phyloP scores from a whole-genome alignment of 441 rosid species.

The Mallotus repandus region DNA sequence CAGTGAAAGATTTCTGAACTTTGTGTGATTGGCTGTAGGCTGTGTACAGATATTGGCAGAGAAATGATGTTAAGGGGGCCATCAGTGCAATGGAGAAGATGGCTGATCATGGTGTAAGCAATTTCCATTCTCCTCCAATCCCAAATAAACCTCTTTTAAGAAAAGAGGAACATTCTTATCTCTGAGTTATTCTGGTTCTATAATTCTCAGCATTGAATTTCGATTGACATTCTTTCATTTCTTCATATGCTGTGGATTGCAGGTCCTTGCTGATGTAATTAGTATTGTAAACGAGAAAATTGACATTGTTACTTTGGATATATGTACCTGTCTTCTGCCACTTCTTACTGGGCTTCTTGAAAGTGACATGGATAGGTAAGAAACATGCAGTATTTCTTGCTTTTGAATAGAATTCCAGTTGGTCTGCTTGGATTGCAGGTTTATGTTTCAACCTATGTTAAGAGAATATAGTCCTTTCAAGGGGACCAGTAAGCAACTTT shows the following conservation, averaged over 20 bases:
- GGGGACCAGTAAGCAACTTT: not conserved
- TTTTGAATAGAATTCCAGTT: not conserved
- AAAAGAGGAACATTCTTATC: not conserved
- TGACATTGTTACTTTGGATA: constrained; percentile 70
- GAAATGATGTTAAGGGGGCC: constrained; percentile 74
- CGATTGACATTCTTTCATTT: constrained; percentile 8
- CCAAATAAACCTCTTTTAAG: not conserved
- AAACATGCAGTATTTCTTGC: constrained; percentile 3
- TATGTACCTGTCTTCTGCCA: constrained; percentile 86
- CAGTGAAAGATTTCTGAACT: constrained; percentile 25
- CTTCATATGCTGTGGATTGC: constrained; percentile 30
- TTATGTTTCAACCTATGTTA: not conserved
- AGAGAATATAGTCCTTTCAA: not conserved
- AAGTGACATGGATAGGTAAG: constrained; percentile 82
- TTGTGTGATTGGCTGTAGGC: constrained; percentile 47
- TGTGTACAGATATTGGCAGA: constrained; percentile 85
- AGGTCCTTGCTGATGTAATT: constrained; percentile 89
- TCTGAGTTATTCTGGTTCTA: not conserved
- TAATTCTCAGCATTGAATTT: not conserved
- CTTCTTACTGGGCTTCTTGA: constrained; percentile 69
- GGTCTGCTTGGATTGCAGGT: not conserved
- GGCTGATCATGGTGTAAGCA: constrained; percentile 88
- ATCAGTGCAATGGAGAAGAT: constrained; percentile 82
- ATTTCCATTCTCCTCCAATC: not conserved
- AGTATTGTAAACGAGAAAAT: constrained; percentile 60